phyloP scores from a whole-genome alignment of 164 flowering plant species.

The Liquidambar formosana region DNA sequence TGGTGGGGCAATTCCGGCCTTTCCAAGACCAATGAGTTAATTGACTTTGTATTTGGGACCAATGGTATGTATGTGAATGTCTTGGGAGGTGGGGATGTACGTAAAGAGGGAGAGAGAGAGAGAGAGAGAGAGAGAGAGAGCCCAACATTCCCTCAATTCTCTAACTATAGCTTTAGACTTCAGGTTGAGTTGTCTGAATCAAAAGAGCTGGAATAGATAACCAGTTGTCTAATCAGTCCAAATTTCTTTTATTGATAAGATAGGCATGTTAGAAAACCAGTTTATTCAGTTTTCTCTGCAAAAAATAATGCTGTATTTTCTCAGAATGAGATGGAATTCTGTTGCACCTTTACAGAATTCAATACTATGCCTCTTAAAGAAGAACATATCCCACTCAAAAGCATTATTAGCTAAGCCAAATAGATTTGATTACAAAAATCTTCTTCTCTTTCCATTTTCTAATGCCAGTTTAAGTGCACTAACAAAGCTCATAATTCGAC shows the following conservation, averaged over 20 bases:
- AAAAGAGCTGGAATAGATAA: background rate
- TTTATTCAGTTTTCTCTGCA: background rate
- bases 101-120: too few species aligned
- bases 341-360: background rate
- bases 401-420: background rate
- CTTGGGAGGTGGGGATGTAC: too few species aligned
- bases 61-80: too few species aligned
- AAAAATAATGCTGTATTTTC: background rate
- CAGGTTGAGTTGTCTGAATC: constrained; percentile 4
- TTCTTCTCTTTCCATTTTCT: constrained; percentile 8
- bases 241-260: background rate
- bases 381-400: constrained; percentile 12
- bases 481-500: constrained; percentile 21
- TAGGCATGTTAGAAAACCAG: background rate
- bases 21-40: too few species aligned
- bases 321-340: constrained; percentile 2
- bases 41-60: too few species aligned
- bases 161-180: background rate
- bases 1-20: too few species aligned
- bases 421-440: constrained; percentile 10
- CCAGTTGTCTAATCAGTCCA: background rate
- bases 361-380: background rate
- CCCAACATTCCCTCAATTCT: background rate
- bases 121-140: too few species aligned
- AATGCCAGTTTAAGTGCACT: constrained; percentile 15